Conservation (phyloP, 371 early-diverging fungal species). For the Lichtheimia ornata region DNA sequence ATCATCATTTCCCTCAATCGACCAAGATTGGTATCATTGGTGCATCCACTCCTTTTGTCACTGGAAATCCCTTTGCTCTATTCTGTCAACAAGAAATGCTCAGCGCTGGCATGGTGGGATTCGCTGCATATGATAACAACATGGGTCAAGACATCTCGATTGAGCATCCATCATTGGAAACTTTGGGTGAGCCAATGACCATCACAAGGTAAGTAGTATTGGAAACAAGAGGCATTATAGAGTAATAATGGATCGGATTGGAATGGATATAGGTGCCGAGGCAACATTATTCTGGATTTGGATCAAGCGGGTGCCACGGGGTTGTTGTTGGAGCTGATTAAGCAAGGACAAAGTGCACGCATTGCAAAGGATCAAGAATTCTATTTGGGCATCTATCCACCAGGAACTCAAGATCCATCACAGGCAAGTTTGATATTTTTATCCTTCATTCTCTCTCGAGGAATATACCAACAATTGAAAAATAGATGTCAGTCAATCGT, state of each 20-base stretch:
- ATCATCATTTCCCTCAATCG: constrained; percentile 50
- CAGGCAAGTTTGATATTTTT: constrained; percentile 7
- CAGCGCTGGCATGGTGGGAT: constrained; percentile 66
- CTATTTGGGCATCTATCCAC: constrained; percentile 50
- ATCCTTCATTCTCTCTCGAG: not conserved
- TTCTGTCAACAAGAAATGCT: constrained; percentile 52
- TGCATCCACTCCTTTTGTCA: constrained; percentile 74
- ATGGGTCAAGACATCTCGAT: constrained; percentile 9
- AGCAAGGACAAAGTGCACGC: constrained; percentile 25
- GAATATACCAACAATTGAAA: not conserved
- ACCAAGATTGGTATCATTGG: constrained; percentile 65
- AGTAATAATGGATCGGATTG: not conserved
- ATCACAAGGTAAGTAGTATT: constrained; percentile 48
- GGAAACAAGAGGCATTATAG: not conserved
- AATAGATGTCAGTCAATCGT: constrained; percentile 53
- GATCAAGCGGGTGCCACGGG: constrained; percentile 67
- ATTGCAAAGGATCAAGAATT: constrained; percentile 60
- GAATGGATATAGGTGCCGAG: constrained; percentile 65
- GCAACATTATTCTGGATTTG: constrained; percentile 73
- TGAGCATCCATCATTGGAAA: constrained; percentile 45
- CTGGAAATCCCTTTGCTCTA: constrained; percentile 62
- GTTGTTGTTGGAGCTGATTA: constrained; percentile 56
- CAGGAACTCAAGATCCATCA: constrained; percentile 6
- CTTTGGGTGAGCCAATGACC: constrained; percentile 54
- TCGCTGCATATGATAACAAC: constrained; percentile 38